These are phyloP conservation scores for Acacia melanoxylon DNA, from an alignment of 306 rosid genomes.

Conservation along the genomic window DNA sequence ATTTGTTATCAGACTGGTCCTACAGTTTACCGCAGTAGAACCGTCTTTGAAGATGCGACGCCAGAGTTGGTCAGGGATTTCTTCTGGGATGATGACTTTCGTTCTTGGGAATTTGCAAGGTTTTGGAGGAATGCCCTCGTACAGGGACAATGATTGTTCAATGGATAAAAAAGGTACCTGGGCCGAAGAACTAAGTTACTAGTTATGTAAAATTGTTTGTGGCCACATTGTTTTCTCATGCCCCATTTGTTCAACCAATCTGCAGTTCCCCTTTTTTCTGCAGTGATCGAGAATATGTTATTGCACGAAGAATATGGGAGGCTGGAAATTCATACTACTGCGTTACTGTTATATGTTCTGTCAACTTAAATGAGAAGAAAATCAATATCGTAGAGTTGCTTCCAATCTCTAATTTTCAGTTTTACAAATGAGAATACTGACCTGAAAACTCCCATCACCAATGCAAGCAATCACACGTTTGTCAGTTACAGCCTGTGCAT, in stretches of 20 bases:
- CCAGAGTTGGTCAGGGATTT: constrained; percentile 97
- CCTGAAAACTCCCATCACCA: constrained; percentile 61
- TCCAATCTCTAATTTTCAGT: background rate
- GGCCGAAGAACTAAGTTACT: constrained; percentile 25
- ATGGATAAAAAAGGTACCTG: constrained; percentile 95
- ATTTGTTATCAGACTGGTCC: constrained; percentile 73
- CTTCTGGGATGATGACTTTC: constrained; percentile 99
- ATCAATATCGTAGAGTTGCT: background rate
- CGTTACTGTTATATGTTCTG: no score
- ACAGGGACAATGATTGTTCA: constrained; percentile 78
- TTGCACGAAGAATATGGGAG: constrained; percentile 98
- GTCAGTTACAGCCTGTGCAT: constrained; percentile 46
- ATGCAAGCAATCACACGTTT: constrained; percentile 58
- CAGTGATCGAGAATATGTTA: constrained; percentile 95
- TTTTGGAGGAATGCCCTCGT: constrained; percentile 83
- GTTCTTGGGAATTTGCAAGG: constrained; percentile 93
- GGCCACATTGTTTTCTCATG: constrained; percentile 32
- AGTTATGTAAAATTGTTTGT: background rate
- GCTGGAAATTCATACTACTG: constrained; percentile 84
- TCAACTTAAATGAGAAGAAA: no score
- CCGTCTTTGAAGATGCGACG: constrained; percentile 90
- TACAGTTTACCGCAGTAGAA: constrained; percentile 83
- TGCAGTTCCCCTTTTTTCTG: constrained; percentile 99
- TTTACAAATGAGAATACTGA: background rate
- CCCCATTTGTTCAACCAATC: constrained; percentile 25